Evolutionary conservation across 1,284 basidiomycete species (phyloP), one percentile per base, ranked within the genome.

Genomic region (Trichosporon faecale): DNA sequence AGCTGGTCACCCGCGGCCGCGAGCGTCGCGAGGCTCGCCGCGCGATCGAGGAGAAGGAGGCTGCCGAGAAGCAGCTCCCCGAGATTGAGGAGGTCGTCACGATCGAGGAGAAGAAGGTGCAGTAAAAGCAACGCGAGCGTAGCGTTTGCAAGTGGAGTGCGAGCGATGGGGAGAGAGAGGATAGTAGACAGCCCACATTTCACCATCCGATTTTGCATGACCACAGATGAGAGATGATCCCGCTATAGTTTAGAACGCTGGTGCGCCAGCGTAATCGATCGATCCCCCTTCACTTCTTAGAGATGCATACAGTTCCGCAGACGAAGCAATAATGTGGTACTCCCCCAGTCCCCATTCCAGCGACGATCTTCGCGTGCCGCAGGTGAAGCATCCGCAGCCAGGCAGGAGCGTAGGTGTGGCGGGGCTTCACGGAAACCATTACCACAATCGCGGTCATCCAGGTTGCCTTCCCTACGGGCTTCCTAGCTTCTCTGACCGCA

Each of bases 1-100:
- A 87, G 71, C 89, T 98, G 86, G 87, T 98, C 68, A 94, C 91
- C 0, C 87, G 90, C 11, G 94, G 94, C 8, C 85, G 90, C 49
- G 92, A 93, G 75, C 85, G 94, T 49, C 85, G 91, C 70, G 86
- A 88, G 74, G 79, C 80, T 73, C 76, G 87, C 18, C 78, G 87
- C 35, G 79, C 76, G 8, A 74, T 77, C 64, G 83, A 85, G 74
- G 80, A 77, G 69, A 27, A 64, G 40, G 60, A 66, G 35, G 67
- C 72, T 61, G 66, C 64, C 23, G 61, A 55, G 5, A 68, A 74
- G 61, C 68, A 23, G n/a, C 55, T 73, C 46, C 68, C 73, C 14
- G 74, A 74, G 70, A 66, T 72, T 37, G 66, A 67, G 25, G 70
- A 71, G 18, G 69, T 70, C 4, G 65, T 71, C 11, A 33, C 57